Evolutionary conservation across 2,329 filamentous ascomycete species (phyloP).

Genomic region (Claviceps quebecensis): DNA sequence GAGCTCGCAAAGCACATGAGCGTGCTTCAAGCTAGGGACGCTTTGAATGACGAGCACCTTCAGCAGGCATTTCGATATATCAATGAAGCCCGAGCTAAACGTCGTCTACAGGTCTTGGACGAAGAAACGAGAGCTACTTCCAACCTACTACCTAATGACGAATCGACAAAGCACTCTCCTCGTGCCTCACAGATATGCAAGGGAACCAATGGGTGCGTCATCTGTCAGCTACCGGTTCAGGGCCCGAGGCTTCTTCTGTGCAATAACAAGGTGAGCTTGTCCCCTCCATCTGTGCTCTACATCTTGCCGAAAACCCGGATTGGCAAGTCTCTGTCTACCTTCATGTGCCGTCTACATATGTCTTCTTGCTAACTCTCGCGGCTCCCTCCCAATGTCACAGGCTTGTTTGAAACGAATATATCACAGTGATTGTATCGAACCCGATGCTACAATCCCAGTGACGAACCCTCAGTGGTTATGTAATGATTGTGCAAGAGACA

Average conservation of each 20-base stretch:
- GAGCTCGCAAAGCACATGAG: slow-evolving; percentile 42
- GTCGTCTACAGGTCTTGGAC: not conserved
- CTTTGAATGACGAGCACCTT: slow-evolving; percentile 31
- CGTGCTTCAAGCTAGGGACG: slow-evolving; percentile 34
- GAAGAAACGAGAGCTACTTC: not conserved
- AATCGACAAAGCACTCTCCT: slow-evolving; percentile 14
- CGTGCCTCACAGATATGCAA: slow-evolving; percentile 24
- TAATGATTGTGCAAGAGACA: slow-evolving; percentile 23
- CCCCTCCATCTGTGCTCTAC: not conserved
- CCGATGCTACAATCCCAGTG: slow-evolving; percentile 22
- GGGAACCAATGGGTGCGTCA: slow-evolving; percentile 29
- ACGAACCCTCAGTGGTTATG: slow-evolving; percentile 27
- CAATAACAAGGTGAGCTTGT: slow-evolving; percentile 29
- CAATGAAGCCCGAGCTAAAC: slow-evolving; percentile 25
- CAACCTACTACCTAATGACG: not conserved
- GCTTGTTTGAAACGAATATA: slow-evolving; percentile 30
- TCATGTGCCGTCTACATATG: too few relatives aligned
- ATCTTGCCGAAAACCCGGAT: too few relatives aligned
- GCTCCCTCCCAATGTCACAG: slow-evolving; percentile 14
- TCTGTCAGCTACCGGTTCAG: slow-evolving; percentile 34
- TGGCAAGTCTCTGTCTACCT: too few relatives aligned
- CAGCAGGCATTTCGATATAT: slow-evolving; percentile 28
- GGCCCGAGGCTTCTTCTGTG: slow-evolving; percentile 35
- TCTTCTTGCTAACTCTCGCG: not conserved
- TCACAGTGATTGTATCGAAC: slow-evolving; percentile 32